Conservation (phyloP, 306 rosid genomes). For the Carpinus viminea region DNA sequence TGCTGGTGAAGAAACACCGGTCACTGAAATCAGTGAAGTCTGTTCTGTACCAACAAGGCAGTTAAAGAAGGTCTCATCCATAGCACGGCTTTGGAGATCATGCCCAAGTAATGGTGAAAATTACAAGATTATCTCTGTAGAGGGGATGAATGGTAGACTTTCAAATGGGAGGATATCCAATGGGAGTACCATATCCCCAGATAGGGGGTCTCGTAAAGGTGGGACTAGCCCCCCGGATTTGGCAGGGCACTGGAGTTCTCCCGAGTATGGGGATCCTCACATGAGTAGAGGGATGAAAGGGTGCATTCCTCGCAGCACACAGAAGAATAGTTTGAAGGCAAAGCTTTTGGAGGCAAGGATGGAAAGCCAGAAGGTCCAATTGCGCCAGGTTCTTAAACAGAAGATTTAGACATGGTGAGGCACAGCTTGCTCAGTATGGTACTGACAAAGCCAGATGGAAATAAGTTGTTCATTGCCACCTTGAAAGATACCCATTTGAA, state of each 20-base stretch:
- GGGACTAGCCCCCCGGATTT: slow-evolving; percentile 72
- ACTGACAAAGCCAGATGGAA: slow-evolving; percentile 22
- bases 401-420: slow-evolving; percentile 53
- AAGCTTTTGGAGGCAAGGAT: slow-evolving; percentile 88
- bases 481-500: slow-evolving; percentile 27
- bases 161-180: slow-evolving; percentile 73
- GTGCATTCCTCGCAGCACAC: slow-evolving; percentile 67
- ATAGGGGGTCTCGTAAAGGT: slow-evolving; percentile 52
- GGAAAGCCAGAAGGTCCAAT: slow-evolving; percentile 76
- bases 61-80: slow-evolving; percentile 69
- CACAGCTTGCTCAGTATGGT: slow-evolving; percentile 29
- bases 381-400: slow-evolving; percentile 89
- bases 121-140: slow-evolving; percentile 65
- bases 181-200: slow-evolving; percentile 61
- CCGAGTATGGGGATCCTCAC: slow-evolving; percentile 54
- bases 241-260: slow-evolving; percentile 68
- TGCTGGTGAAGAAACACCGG: slow-evolving; percentile 56
- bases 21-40: slow-evolving; percentile 77
- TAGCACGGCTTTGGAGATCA: slow-evolving; percentile 80
- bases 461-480: slow-evolving; percentile 33
- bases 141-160: slow-evolving; percentile 69
- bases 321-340: slow-evolving; percentile 82
- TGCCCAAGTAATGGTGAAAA: slow-evolving; percentile 63
- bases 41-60: slow-evolving; percentile 62
- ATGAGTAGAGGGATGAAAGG: slow-evolving; percentile 69